Percentiles rank a stretch among this genome's conserved stretches.
These are phyloP conservation scores for Aspergillus glaucus DNA, from an alignment of 2,329 filamentous ascomycete species.

Conservation along the genomic window DNA sequence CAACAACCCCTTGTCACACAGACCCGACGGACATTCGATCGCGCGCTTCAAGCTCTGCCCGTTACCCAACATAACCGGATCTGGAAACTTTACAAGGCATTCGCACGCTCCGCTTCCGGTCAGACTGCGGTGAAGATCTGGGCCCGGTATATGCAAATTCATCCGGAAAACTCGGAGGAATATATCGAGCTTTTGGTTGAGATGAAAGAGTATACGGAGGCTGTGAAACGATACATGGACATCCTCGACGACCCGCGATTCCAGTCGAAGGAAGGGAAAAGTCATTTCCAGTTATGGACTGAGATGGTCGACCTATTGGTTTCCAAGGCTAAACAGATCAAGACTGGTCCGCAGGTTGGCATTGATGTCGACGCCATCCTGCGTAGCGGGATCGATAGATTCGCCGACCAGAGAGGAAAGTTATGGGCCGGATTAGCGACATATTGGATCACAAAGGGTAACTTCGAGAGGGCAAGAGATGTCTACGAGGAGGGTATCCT, in stretches of 20 bases:
- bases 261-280: conserved; percentile 86
- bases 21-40: conserved; percentile 83
- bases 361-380: conserved; percentile 91
- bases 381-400: conserved; percentile 81
- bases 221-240: conserved; percentile 83
- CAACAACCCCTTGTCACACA: conserved; percentile 86
- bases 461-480: conserved; percentile 87
- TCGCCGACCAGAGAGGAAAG: conserved; percentile 89
- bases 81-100: conserved; percentile 85
- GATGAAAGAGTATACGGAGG: conserved; percentile 80
- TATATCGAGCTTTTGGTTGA: conserved; percentile 85
- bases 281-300: conserved; percentile 93
- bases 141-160: conserved; percentile 93
- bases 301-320: conserved; percentile 96
- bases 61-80: conserved; percentile 93
- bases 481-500: conserved; percentile 94
- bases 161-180: conserved; percentile 90
- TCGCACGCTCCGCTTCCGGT: conserved; percentile 84
- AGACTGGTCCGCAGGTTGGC: conserved; percentile 71
- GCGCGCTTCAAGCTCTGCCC: conserved; percentile 81
- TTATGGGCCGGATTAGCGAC: conserved; percentile 92
- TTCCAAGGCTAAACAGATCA: conserved; percentile 77
- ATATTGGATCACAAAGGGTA: conserved; percentile 91
- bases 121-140: conserved; percentile 89
- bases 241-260: conserved; percentile 88